Evolutionary conservation across 768 basidiomycete species (phyloP).

Genomic region (Cyathus striatus): DNA sequence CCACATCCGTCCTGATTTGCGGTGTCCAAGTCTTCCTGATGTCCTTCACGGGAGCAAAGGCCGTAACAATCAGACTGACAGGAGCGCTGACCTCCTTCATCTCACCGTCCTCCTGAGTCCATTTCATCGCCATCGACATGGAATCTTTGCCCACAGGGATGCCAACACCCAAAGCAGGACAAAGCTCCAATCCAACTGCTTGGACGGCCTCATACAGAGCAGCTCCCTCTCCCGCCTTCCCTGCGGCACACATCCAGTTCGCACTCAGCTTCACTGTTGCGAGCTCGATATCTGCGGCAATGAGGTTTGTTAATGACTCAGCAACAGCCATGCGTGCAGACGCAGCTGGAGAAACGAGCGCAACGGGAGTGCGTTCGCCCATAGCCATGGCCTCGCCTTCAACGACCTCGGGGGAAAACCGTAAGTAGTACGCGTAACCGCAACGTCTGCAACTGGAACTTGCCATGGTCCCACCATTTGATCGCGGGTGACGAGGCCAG

Average conservation of each 20-base stretch:
- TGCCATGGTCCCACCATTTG: slow-evolving; percentile 99
- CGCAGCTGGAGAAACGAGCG: slow-evolving; percentile 80
- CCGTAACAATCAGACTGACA: slow-evolving; percentile 89
- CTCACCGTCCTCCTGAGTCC: slow-evolving; percentile 56
- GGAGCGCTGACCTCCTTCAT: slow-evolving; percentile 89
- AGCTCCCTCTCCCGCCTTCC: slow-evolving; percentile 83
- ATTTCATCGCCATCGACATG: slow-evolving; percentile 99
- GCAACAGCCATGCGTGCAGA: slow-evolving; percentile 96
- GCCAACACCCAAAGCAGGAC: slow-evolving; percentile 87
- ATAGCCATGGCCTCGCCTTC: slow-evolving; percentile 97
- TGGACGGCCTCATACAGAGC: slow-evolving; percentile 86
- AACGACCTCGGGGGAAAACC: slow-evolving; percentile 67
- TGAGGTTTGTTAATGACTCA: slow-evolving; percentile 89
- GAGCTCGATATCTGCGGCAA: slow-evolving; percentile 72
- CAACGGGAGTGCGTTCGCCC: slow-evolving; percentile 94
- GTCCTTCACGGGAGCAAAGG: slow-evolving; percentile 84
- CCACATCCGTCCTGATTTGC: slow-evolving; percentile 61
- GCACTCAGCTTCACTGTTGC: slow-evolving; percentile 89
- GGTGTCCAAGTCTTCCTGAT: slow-evolving; percentile 90
- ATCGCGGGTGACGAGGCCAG: slow-evolving; percentile 91
- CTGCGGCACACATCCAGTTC: slow-evolving; percentile 99
- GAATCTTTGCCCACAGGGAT: slow-evolving; percentile 99
- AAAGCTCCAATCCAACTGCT: slow-evolving; percentile 90
- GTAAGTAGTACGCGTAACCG: slow-evolving; percentile 91
- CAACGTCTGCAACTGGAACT: slow-evolving; percentile 95